Evolutionary conservation across 1,139 yeast genomes (phyloP).

Genomic region (Hanseniaspora uvarum): DNA sequence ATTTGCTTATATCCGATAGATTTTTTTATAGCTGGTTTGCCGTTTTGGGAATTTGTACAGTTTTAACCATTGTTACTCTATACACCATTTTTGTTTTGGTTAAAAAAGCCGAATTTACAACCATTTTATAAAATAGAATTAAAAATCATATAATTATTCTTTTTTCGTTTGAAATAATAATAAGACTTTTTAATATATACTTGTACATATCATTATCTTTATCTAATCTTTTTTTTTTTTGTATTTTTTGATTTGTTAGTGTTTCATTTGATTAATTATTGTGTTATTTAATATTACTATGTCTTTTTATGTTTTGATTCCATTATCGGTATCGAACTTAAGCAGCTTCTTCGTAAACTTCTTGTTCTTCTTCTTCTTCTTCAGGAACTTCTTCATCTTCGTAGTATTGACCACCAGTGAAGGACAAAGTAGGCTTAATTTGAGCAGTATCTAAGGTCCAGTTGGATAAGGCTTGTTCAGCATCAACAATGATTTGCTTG

Average conservation of each 20-base stretch:
- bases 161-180: no score
- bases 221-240: neutral
- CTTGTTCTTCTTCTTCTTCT: slow-evolving; percentile 43
- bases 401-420: slow-evolving; percentile 59
- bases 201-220: neutral
- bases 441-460: slow-evolving; percentile 96
- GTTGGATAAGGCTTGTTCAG: slow-evolving; percentile 87
- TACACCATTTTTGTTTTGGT: no score
- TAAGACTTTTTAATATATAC: neutral
- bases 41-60: no score
- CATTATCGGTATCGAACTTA: slow-evolving; percentile 22
- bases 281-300: slow-evolving; percentile 26
- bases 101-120: no score
- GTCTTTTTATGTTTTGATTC: neutral
- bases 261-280: slow-evolving; percentile 28
- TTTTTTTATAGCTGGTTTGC: neutral
- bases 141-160: no score
- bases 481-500: slow-evolving; percentile 93
- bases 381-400: slow-evolving; percentile 50
- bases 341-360: slow-evolving; percentile 40
- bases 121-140: no score
- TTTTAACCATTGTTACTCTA: no score
- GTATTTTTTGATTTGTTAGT: neutral
- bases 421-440: slow-evolving; percentile 85
- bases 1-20: neutral